These are phyloP conservation scores for Nakazawaea molendinolei DNA, from an alignment of 805 yeast species.

Conservation along the genomic window DNA sequence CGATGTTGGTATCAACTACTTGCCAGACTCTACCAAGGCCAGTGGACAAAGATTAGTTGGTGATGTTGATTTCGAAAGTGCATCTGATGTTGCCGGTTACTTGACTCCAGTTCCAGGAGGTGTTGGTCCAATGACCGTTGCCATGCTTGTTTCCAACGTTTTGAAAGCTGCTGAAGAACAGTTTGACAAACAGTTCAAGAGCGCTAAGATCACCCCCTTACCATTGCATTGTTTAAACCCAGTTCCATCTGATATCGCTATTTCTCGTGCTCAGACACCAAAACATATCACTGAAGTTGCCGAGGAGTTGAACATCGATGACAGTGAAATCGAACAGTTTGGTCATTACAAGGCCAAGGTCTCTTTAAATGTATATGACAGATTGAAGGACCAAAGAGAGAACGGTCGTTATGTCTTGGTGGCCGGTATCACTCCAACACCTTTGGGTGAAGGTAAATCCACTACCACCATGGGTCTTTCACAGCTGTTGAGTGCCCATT, in stretches of 20 bases:
- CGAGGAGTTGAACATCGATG: conserved; percentile 58
- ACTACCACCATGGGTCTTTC: conserved; percentile 81
- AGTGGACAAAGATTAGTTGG: conserved; percentile 87
- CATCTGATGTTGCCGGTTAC: conserved; percentile 52
- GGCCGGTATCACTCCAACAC: conserved; percentile 83
- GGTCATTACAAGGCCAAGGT: conserved; percentile 78
- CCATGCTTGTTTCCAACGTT: conserved; percentile 86
- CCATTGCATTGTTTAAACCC: conserved; percentile 51
- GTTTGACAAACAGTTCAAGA: conserved; percentile 17
- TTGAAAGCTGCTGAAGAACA: conserved; percentile 68
- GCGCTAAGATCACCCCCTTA: conserved; percentile 45
- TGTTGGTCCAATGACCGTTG: conserved; percentile 99
- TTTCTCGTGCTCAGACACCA: conserved; percentile 71
- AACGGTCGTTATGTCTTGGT: conserved; percentile 72
- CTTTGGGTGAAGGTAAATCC: conserved; percentile 81
- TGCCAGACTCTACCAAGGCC: conserved; percentile 66
- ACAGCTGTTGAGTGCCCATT: conserved; percentile 74
- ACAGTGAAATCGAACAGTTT: conserved; percentile 64
- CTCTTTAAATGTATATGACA: conserved; percentile 53
- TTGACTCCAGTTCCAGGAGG: conserved; percentile 99
- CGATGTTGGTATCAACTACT: conserved; percentile 93
- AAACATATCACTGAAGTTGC: conserved; percentile 66
- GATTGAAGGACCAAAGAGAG: conserved; percentile 47
- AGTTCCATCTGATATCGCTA: conserved; percentile 77
- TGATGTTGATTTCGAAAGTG: conserved; percentile 80